Conservation (phyloP, 2,329 filamentous ascomycete genomes). For the Claviceps paspali region DNA sequence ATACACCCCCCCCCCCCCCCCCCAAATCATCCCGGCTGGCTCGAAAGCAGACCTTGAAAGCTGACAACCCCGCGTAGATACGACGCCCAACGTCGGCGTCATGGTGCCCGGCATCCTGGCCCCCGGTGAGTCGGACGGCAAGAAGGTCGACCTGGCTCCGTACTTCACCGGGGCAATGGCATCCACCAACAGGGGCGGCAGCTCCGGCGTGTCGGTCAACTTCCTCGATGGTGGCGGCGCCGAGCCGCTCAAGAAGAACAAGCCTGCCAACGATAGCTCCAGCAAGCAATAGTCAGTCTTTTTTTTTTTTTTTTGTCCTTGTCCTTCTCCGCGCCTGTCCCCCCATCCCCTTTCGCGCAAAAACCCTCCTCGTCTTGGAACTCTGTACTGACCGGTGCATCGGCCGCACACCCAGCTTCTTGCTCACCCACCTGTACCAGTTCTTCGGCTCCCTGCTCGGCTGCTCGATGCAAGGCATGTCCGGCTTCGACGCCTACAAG, state of each 20-base stretch:
- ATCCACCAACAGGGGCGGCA: constrained; percentile 36
- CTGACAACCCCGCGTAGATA: too few species aligned
- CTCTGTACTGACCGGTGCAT: neutral
- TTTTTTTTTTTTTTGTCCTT: neutral
- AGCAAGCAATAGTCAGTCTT: constrained; percentile 26
- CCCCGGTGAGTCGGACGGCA: constrained; percentile 31
- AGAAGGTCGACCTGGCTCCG: constrained; percentile 38
- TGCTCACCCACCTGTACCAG: constrained; percentile 46
- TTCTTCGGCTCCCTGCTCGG: constrained; percentile 45
- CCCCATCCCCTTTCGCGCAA: too few species aligned
- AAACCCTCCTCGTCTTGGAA: too few species aligned
- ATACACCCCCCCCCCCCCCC: too few species aligned
- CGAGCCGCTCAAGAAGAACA: constrained; percentile 37
- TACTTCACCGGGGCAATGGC: constrained; percentile 42
- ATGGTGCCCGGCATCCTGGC: constrained; percentile 42
- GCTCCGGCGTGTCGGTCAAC: constrained; percentile 33
- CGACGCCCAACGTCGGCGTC: constrained; percentile 34
- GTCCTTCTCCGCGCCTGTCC: too few species aligned
- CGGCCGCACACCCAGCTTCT: constrained; percentile 21
- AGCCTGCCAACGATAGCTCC: constrained; percentile 30
- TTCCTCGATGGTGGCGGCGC: constrained; percentile 47
- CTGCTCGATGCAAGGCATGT: constrained; percentile 34
- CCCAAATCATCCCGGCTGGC: too few species aligned
- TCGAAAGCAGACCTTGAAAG: too few species aligned
- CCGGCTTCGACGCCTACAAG: constrained; percentile 33